A percentile compares a stretch with the other conserved stretches of the same genome.
Conservation (phyloP, 192 early-diverging fungal species). For the Backusella liffmaniae region DNA sequence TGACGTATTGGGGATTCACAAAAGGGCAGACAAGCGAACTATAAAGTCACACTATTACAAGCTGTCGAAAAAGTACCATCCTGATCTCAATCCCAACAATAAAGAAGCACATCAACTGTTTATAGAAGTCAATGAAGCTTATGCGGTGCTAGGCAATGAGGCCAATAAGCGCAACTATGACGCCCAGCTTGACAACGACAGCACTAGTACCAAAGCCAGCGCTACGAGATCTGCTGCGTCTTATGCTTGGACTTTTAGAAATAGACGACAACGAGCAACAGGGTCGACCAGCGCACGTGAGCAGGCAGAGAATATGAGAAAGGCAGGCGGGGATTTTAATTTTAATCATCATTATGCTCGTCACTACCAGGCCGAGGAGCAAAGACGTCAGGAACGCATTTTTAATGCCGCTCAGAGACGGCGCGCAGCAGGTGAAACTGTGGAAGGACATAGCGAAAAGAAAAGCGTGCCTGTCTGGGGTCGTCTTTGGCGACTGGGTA, state of each 20-base stretch:
- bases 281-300: slow-evolving; percentile 34
- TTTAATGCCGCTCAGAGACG: slow-evolving; percentile 15
- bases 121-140: slow-evolving; percentile 83
- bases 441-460: not conserved
- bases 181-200: slow-evolving; percentile 40
- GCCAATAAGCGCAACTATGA: slow-evolving; percentile 78
- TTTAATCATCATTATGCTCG: slow-evolving; percentile 21
- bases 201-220: not conserved
- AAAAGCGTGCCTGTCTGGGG: not conserved
- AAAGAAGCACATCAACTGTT: slow-evolving; percentile 70
- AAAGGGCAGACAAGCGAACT: slow-evolving; percentile 47
- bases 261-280: slow-evolving; percentile 15
- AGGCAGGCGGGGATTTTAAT: slow-evolving; percentile 14
- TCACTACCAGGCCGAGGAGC: slow-evolving; percentile 38
- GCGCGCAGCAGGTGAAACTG: slow-evolving; percentile 17
- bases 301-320: slow-evolving; percentile 17
- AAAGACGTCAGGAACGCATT: slow-evolving; percentile 19
- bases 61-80: slow-evolving; percentile 80
- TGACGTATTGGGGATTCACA: slow-evolving; percentile 41
- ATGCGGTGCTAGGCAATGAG: slow-evolving; percentile 75
- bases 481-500: slow-evolving; percentile 6
- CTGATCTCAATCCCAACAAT: slow-evolving; percentile 72
- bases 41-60: slow-evolving; percentile 73
- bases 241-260: slow-evolving; percentile 16
- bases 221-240: slow-evolving; percentile 10